Evolutionary conservation across 352 stramenopile genomes (phyloP).

Genomic region (Phytophthora aleatoria): DNA sequence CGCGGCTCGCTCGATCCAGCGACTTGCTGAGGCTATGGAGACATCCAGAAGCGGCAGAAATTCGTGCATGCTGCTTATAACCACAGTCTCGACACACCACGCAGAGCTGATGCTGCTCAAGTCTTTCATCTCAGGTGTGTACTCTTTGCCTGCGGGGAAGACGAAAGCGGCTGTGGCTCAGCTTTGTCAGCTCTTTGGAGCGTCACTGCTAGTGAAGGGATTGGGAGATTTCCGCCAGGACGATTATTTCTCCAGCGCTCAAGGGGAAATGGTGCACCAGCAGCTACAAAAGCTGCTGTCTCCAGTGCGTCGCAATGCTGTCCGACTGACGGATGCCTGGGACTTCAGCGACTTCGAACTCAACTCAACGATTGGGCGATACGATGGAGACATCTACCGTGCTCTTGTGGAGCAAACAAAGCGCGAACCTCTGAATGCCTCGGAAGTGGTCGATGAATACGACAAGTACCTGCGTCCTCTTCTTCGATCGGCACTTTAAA

Average conservation of each 20-base stretch:
- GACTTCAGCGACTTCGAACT: slow-evolving; percentile 69
- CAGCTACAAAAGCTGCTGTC: slow-evolving; percentile 40
- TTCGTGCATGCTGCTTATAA: slow-evolving; percentile 55
- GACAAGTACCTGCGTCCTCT: slow-evolving; percentile 42
- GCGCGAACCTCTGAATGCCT: slow-evolving; percentile 52
- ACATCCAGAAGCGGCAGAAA: slow-evolving; percentile 43
- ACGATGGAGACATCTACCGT: slow-evolving; percentile 63
- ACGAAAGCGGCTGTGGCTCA: slow-evolving; percentile 40
- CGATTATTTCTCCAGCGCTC: slow-evolving; percentile 48
- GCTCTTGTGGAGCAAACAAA: slow-evolving; percentile 44
- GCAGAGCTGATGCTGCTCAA: slow-evolving; percentile 49
- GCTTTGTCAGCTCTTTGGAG: slow-evolving; percentile 46
- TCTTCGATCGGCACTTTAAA: slow-evolving; percentile 32
- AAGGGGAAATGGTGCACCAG: slow-evolving; percentile 44
- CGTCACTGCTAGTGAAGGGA: slow-evolving; percentile 43
- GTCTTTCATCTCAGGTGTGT: slow-evolving; percentile 45
- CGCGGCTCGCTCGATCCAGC: slow-evolving; percentile 37
- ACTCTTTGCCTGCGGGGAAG: slow-evolving; percentile 32
- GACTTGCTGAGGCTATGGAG: slow-evolving; percentile 39
- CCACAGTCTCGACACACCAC: slow-evolving; percentile 49
- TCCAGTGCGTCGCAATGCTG: slow-evolving; percentile 44
- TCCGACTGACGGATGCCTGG: slow-evolving; percentile 47
- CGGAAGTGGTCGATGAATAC: slow-evolving; percentile 46
- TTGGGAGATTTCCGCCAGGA: slow-evolving; percentile 55
- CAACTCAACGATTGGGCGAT: slow-evolving; percentile 56